A percentile compares a stretch with the other conserved stretches of the same genome.
These are phyloP conservation scores for Colletotrichum horii DNA, from an alignment of 2,329 filamentous ascomycete species.

Conservation along the genomic window DNA sequence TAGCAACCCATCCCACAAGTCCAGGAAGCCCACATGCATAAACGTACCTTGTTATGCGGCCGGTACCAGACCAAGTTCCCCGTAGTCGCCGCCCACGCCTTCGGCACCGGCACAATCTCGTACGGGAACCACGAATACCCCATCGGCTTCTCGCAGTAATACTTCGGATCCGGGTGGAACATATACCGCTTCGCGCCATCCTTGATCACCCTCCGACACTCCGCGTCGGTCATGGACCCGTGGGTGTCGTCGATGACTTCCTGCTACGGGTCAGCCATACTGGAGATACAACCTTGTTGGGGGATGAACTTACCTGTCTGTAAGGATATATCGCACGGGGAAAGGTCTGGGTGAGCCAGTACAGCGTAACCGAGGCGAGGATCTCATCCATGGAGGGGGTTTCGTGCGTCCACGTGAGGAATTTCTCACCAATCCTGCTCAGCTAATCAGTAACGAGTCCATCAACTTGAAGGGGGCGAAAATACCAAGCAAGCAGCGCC, in stretches of 20 bases:
- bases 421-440: background rate
- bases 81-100: background rate
- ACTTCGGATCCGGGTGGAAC: background rate
- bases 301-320: background rate
- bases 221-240: background rate
- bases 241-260: background rate
- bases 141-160: background rate
- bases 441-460: accelerated
- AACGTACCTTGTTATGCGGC: background rate
- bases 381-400: background rate
- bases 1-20: background rate
- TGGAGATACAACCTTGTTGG: accelerated
- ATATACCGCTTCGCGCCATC: background rate
- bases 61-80: background rate
- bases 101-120: background rate
- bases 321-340: background rate
- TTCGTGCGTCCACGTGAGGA: background rate
- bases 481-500: background rate
- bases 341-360: background rate
- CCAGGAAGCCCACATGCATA: background rate
- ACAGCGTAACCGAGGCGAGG: background rate
- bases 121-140: background rate
- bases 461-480: background rate
- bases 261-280: background rate
- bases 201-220: background rate